Evolutionary conservation across 2,329 filamentous ascomycete genomes (phyloP).

Genomic region (Colletotrichum cuscutae): DNA sequence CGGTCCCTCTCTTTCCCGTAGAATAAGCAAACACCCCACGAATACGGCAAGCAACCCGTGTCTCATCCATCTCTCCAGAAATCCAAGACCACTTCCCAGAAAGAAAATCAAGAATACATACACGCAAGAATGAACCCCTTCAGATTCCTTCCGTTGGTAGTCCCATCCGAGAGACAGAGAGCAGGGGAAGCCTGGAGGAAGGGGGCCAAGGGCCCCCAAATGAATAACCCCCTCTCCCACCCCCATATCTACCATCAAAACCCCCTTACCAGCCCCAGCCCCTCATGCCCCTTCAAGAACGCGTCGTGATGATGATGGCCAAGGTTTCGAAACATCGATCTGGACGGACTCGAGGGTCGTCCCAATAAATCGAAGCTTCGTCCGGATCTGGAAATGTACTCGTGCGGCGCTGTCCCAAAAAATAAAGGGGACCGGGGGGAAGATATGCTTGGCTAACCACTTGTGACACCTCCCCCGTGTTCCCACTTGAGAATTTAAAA

Average conservation of each 20-base stretch:
- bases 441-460: neutral
- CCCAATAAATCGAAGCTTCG: neutral
- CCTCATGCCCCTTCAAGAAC: neutral
- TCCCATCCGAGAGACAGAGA: neutral
- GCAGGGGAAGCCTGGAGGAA: neutral
- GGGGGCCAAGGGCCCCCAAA: neutral
- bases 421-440: neutral
- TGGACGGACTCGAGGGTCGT: neutral
- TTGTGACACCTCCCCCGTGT: neutral
- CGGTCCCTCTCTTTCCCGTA: neutral
- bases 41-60: neutral
- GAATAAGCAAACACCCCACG: neutral
- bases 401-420: neutral
- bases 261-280: neutral
- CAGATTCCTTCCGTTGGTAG: neutral
- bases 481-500: neutral
- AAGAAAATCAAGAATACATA: neutral
- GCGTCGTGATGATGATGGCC: conserved; percentile 15
- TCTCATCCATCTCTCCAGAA: neutral
- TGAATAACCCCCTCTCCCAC: too few relatives aligned
- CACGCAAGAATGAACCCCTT: neutral
- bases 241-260: neutral
- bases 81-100: neutral
- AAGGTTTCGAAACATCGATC: neutral
- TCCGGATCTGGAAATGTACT: neutral